Base-by-base conservation (phyloP, 2,329 filamentous ascomycete species). In the Venturia pyrina region DNA sequence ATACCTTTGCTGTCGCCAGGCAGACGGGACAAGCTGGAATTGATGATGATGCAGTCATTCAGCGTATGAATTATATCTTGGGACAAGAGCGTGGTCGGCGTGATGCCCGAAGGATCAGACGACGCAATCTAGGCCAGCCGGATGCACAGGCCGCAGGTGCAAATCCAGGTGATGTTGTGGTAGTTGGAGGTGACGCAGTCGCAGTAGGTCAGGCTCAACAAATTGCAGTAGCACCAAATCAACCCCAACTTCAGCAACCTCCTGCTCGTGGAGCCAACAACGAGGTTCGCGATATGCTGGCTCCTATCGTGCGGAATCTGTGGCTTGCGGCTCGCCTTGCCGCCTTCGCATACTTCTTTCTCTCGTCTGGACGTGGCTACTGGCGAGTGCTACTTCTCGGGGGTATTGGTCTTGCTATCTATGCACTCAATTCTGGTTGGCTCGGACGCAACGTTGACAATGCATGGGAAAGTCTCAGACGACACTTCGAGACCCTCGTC, bases 281-380 rank as follows among this genome's bases (percentile, higher is more conserved):
- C 40, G 69, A 69, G 0, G 40, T 76, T 24, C 74, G 76, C 19
- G 73, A 75, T 40, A 70, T 78, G 10, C 69, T 82, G 37, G 75
- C 72, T 2, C 77, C 79, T 59, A 72, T 78, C 57, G 68, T 79
- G 21, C 67, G 76, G 60, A 80, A 82, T 34, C 69, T 82, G 32
- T 88, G 85, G 85, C 78, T 87, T 2, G 79, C 86, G 32, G 74
- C 85, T 62, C 81, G 85, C 11, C 73, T 87, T 24, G 81, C 83
- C 66, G 80, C 83, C 66, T 85, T 87, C 70, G 79, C 82, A 65
- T 87, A 85, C 71, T 79, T 87, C 70, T 80, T 86, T 67, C 81
- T 81, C 40, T 37, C 78, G 79, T 28, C 75, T 78, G 78, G 78
- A 66, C 74, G 77, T 24, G 77, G 77, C 37, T 78, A 78, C 70